These are phyloP conservation scores for Pleurotus platypus DNA, from an alignment of 768 basidiomycete genomes.

Conservation along the genomic window DNA sequence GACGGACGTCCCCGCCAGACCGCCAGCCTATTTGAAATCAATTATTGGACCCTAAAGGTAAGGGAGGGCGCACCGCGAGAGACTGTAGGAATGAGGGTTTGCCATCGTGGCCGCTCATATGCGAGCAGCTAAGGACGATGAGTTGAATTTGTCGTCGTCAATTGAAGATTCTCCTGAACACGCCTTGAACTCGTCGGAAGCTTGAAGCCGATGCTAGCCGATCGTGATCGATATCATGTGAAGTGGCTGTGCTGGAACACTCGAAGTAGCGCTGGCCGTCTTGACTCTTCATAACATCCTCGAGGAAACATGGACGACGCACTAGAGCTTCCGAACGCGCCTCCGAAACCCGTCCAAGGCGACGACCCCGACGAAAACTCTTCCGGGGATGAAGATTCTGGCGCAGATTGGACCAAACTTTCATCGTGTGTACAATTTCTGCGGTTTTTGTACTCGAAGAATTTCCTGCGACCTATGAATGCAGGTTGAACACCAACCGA, in stretches of 20 bases:
- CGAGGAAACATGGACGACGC: constrained; percentile 53
- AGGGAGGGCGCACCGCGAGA: constrained; percentile 34
- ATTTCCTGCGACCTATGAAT: constrained; percentile 10
- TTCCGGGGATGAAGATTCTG: constrained; percentile 70
- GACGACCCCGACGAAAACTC: constrained; percentile 42
- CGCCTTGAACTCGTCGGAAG: no score
- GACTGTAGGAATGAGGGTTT: constrained; percentile 45
- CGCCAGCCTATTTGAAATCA: constrained; percentile 61
- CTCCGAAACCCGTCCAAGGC: constrained; percentile 30
- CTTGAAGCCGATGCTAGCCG: no score
- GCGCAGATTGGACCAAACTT: constrained; percentile 80
- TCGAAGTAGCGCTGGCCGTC: neutral
- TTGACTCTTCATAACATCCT: neutral
- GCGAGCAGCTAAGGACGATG: constrained; percentile 3
- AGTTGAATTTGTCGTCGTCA: no score
- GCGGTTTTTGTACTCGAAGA: neutral
- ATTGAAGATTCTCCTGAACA: no score
- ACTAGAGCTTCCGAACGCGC: constrained; percentile 41
- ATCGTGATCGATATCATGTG: no score
- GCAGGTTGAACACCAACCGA: constrained; percentile 39
- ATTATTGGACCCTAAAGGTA: neutral
- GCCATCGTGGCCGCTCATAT: constrained; percentile 7
- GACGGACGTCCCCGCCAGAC: constrained; percentile 87
- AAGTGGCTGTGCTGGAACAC: no score
- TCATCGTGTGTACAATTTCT: constrained; percentile 35